Evolutionary conservation across 139 green algal species (phyloP).

Genomic region (Pseudopediastrum boryanum): DNA sequence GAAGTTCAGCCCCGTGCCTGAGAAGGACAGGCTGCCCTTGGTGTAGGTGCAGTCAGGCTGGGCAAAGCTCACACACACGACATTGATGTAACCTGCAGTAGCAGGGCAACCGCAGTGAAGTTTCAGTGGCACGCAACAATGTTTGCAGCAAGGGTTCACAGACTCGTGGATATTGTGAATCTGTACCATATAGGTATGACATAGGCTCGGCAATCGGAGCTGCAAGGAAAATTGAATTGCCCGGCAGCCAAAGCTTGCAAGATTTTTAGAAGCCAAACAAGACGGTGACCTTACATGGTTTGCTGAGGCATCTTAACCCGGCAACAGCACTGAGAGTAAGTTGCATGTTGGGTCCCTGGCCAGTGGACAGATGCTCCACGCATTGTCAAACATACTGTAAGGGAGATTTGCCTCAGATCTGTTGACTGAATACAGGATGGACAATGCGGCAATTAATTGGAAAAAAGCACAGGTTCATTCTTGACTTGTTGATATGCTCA

Average conservation of each 20-base stretch:
- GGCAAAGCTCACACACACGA: constrained; percentile 50
- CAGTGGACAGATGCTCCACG: too few species aligned
- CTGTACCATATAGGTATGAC: too few species aligned
- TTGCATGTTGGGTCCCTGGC: too few species aligned
- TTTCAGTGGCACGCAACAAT: not conserved
- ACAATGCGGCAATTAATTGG: not conserved
- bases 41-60: constrained; percentile 45
- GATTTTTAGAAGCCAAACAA: too few species aligned
- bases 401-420: not conserved
- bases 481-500: not conserved
- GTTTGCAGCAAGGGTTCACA: not conserved
- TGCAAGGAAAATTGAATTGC: too few species aligned
- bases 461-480: not conserved
- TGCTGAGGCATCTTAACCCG: too few species aligned
- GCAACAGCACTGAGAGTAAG: too few species aligned
- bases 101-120: not conserved
- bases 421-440: not conserved
- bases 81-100: constrained; percentile 41
- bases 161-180: not conserved
- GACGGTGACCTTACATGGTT: too few species aligned
- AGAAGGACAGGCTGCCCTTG: constrained; percentile 43
- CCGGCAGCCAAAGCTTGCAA: too few species aligned
- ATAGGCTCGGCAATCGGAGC: too few species aligned
- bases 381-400: not conserved
- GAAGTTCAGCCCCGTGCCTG: constrained; percentile 52